Evolutionary conservation across 2,329 filamentous ascomycete species (phyloP).

Genomic region (Colletotrichum tropicale): DNA sequence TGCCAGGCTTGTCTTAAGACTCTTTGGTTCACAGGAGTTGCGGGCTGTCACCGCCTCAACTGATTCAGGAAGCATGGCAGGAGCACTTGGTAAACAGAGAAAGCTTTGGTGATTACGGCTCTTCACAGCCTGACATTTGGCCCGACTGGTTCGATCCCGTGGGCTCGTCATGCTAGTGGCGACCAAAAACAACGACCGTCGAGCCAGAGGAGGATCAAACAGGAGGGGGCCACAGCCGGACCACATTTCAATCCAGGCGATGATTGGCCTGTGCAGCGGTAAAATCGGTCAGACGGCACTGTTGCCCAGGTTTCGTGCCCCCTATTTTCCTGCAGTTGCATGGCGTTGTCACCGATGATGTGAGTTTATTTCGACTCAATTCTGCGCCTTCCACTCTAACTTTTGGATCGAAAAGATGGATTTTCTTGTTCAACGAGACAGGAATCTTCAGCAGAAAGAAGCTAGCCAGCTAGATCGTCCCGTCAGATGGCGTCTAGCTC

Average conservation of each 20-base stretch:
- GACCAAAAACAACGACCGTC: conserved; percentile 9
- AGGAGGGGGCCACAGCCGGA: conserved; percentile 15
- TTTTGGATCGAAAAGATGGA: not conserved
- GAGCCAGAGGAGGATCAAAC: conserved; percentile 18
- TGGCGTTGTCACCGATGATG: not conserved
- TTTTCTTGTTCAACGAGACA: not conserved
- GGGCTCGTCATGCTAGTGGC: not conserved
- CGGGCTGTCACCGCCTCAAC: not conserved
- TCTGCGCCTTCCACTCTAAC: not conserved
- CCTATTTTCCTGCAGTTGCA: not conserved
- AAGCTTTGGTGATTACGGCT: not conserved
- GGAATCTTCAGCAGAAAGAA: not conserved
- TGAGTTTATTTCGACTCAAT: not conserved
- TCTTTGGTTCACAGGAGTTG: not conserved
- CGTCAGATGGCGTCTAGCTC: not conserved
- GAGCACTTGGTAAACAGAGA: not conserved
- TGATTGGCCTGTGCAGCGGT: conserved; percentile 2
- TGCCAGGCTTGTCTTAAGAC: not conserved
- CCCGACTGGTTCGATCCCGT: not conserved
- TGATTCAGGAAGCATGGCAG: not conserved
- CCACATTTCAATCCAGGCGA: not conserved
- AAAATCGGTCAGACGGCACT: not conserved
- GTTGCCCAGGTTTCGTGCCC: not conserved
- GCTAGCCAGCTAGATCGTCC: not conserved
- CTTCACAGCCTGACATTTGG: not conserved